These are phyloP conservation scores for Phytophthora cactorum DNA, from an alignment of 352 stramenopile species.

Conservation along the genomic window DNA sequence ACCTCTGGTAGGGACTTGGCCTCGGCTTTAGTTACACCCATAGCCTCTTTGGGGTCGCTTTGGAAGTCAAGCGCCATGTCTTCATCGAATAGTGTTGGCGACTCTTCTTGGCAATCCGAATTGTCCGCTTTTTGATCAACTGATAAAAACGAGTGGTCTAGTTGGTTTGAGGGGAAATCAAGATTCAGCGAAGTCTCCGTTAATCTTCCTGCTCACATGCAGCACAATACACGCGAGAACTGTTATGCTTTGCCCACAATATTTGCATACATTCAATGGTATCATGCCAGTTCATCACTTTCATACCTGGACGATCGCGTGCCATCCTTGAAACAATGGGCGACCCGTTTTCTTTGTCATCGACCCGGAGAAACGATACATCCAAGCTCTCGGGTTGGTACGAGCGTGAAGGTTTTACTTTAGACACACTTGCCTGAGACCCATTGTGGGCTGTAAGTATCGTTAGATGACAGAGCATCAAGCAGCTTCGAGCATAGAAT, in stretches of 20 bases:
- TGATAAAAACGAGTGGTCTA: constrained; percentile 20
- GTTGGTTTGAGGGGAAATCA: background rate
- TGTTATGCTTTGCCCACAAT: background rate
- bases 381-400: background rate
- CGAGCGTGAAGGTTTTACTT: background rate
- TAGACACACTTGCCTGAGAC: background rate
- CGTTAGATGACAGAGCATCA: background rate
- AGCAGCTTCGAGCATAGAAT: background rate
- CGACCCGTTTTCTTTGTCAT: background rate
- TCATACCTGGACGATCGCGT: constrained; percentile 11
- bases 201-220: constrained; percentile 6
- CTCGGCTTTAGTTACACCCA: constrained; percentile 2
- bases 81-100: constrained; percentile 11
- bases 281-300: background rate
- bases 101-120: constrained; percentile 17
- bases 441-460: background rate
- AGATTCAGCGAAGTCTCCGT: constrained; percentile 8
- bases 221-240: background rate
- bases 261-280: background rate
- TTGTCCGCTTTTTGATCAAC: constrained; percentile 5
- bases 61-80: background rate
- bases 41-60: constrained; percentile 9
- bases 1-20: constrained; percentile 3
- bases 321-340: background rate
- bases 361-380: constrained; percentile 7